Conservation (phyloP, 225 moss, liverwort and hornwort species). For the Takakia lepidozioides region DNA sequence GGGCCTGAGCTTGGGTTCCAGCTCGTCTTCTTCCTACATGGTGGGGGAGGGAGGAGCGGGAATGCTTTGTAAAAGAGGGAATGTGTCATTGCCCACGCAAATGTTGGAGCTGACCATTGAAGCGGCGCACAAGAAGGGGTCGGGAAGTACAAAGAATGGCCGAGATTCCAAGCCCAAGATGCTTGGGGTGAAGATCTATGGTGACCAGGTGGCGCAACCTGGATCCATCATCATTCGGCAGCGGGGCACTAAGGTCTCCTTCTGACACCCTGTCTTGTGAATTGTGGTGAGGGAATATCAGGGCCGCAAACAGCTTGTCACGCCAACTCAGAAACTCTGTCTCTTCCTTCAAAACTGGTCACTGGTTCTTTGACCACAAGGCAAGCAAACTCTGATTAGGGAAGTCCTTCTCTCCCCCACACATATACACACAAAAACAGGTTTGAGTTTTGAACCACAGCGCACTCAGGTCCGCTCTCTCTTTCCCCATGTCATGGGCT, state of each 20-base stretch:
- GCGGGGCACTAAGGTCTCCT: constrained; percentile 68
- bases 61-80: background rate
- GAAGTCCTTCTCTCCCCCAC: too few relatives aligned
- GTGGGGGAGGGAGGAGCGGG: constrained; percentile 20
- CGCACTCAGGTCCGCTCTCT: too few relatives aligned
- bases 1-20: constrained; percentile 42
- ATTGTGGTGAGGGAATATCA: too few relatives aligned
- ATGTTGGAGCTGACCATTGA: constrained; percentile 40
- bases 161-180: constrained; percentile 87
- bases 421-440: too few relatives aligned
- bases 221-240: constrained; percentile 89
- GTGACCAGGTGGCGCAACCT: constrained; percentile 78
- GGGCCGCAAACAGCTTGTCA: too few relatives aligned
- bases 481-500: too few relatives aligned
- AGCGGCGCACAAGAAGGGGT: constrained; percentile 87
- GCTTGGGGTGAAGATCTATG: constrained; percentile 89
- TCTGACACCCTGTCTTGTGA: background rate
- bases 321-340: too few relatives aligned
- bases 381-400: too few relatives aligned
- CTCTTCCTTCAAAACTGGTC: too few relatives aligned
- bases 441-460: too few relatives aligned
- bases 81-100: constrained; percentile 1
- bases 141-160: constrained; percentile 95
- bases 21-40: constrained; percentile 26
- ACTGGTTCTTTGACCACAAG: too few relatives aligned